These are phyloP conservation scores for Albugo laibachii DNA, from an alignment of 352 stramenopile genomes.

Conservation along the genomic window DNA sequence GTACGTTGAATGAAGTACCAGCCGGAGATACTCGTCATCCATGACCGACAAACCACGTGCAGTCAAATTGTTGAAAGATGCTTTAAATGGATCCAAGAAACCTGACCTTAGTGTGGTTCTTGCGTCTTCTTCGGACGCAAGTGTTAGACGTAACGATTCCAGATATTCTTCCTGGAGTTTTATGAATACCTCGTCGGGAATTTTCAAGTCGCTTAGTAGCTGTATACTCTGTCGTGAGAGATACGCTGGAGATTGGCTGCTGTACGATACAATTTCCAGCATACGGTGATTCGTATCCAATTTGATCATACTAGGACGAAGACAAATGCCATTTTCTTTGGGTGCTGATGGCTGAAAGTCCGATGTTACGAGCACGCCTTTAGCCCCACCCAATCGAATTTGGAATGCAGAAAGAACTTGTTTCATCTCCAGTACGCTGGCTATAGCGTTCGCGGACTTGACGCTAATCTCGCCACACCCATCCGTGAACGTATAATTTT, in stretches of 20 bases:
- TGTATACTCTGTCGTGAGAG: conserved; percentile 58
- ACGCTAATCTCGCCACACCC: conserved; percentile 42
- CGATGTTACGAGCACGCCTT: conserved; percentile 54
- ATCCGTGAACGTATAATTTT: conserved; percentile 39
- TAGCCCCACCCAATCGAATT: conserved; percentile 48
- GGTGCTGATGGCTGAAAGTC: conserved; percentile 4
- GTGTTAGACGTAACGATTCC: conserved; percentile 20
- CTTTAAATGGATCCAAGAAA: conserved; percentile 7
- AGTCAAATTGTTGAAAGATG: conserved; percentile 7
- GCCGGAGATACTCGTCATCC: conserved; percentile 23
- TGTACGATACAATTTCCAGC: conserved; percentile 41
- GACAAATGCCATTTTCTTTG: conserved; percentile 12
- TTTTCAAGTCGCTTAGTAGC: conserved; percentile 39
- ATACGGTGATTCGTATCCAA: conserved; percentile 36
- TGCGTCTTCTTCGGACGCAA: conserved; percentile 26
- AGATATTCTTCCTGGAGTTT: conserved; percentile 53
- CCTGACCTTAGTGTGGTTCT: conserved; percentile 24
- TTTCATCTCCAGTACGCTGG: conserved; percentile 15
- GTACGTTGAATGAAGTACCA: conserved; percentile 35
- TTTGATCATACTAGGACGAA: conserved; percentile 51
- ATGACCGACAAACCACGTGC: conserved; percentile 19
- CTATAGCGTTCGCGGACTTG: conserved; percentile 17
- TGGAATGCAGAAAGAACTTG: conserved; percentile 43
- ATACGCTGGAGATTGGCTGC: conserved; percentile 32
- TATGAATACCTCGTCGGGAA: conserved; percentile 38